Conservation (phyloP, 164 flowering plant species). For the Vitis vinifera region DNA sequence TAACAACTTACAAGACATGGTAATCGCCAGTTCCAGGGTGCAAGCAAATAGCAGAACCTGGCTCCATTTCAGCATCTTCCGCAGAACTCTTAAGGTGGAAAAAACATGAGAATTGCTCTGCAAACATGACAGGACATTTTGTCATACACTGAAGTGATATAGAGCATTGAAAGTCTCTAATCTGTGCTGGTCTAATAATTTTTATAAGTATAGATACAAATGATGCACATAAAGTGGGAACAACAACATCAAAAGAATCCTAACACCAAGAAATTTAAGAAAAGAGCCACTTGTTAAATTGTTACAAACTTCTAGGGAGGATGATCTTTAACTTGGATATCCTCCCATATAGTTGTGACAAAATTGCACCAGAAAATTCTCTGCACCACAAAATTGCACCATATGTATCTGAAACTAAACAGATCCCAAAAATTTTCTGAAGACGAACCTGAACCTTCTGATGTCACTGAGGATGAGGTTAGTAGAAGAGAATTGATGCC, state of each 20-base stretch:
- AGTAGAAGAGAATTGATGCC: constrained; percentile 57
- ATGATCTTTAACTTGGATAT: not conserved
- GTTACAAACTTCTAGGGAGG: not conserved
- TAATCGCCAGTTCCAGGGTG: constrained; percentile 72
- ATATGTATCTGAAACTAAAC: not conserved
- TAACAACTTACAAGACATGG: constrained; percentile 76
- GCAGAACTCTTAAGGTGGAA: constrained; percentile 67
- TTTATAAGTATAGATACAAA: too few species aligned
- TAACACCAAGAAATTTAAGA: not conserved
- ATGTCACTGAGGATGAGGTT: constrained; percentile 37
- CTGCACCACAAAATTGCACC: not conserved
- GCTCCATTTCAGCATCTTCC: constrained; percentile 52
- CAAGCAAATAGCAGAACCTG: constrained; percentile 59
- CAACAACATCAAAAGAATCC: too few species aligned
- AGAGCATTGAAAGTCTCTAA: too few species aligned
- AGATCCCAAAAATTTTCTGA: not conserved
- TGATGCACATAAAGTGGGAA: too few species aligned
- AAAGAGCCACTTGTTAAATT: not conserved
- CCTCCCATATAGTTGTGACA: not conserved
- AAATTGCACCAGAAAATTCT: not conserved
- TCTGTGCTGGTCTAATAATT: too few species aligned
- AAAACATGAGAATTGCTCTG: constrained; percentile 69
- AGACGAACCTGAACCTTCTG: constrained; percentile 62
- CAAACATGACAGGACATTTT: constrained; percentile 4
- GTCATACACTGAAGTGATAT: too few species aligned